phyloP scores from a whole-genome alignment of 129 eudicot genomes.

The Helianthus tuberosus region DNA sequence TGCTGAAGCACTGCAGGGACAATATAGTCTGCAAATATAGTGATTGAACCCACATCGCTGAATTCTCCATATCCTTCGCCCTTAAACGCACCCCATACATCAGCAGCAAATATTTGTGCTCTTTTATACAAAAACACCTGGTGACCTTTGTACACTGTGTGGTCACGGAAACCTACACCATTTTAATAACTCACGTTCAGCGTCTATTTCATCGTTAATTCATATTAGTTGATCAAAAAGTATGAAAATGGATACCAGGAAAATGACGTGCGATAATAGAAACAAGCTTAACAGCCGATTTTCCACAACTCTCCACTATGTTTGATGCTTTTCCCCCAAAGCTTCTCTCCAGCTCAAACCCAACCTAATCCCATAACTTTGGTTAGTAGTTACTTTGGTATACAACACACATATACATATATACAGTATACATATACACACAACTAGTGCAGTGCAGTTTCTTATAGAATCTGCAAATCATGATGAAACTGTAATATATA shows the following conservation, averaged over 20 bases:
- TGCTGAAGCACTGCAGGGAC: conserved; percentile 92
- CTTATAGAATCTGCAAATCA: not conserved
- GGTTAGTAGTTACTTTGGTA: conserved; percentile 10
- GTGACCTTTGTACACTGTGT: conserved; percentile 93
- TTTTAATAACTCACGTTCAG: not conserved
- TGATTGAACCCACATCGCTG: conserved; percentile 65
- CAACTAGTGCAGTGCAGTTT: not conserved
- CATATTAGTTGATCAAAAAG: not conserved
- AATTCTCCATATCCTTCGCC: conserved; percentile 85
- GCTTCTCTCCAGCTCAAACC: conserved; percentile 75
- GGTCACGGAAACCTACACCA: conserved; percentile 81
- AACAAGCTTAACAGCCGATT: conserved; percentile 84
- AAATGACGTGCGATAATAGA: conserved; percentile 68
- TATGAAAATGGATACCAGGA: conserved; percentile 55
- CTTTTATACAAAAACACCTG: conserved; percentile 79
- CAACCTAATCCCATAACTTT: conserved; percentile 54
- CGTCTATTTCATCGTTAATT: not conserved
- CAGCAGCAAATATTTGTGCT: conserved; percentile 96
- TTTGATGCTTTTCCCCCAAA: conserved; percentile 89
- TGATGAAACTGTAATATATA: conserved; percentile 17
- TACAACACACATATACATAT: not conserved
- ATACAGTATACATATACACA: not conserved
- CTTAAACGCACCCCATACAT: conserved; percentile 92
- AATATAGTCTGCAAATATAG: conserved; percentile 90
- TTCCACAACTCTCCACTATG: conserved; percentile 70